These are phyloP conservation scores for Psilocybe sp. DNA, from an alignment of 768 basidiomycete species.

Conservation along the genomic window DNA sequence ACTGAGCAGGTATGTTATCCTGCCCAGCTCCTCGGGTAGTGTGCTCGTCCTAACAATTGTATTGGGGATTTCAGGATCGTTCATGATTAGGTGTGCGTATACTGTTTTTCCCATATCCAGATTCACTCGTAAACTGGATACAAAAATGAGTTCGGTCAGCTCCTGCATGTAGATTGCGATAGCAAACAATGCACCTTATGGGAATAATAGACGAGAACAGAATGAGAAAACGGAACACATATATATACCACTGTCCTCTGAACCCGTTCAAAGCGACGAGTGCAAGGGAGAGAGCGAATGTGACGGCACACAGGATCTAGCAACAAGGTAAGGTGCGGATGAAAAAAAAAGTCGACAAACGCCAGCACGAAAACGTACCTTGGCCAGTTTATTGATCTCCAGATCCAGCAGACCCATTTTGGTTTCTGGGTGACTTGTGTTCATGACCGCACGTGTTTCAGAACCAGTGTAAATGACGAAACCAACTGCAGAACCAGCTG, in stretches of 20 bases:
- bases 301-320: constrained; percentile 92
- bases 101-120: constrained; percentile 99
- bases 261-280: constrained; percentile 97
- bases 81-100: constrained; percentile 94
- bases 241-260: constrained; percentile 93
- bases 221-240: constrained; percentile 94
- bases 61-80: constrained; percentile 86
- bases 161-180: not conserved
- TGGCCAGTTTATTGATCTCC: constrained; percentile 94
- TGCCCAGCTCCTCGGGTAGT: constrained; percentile 91
- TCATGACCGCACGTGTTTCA: constrained; percentile 97
- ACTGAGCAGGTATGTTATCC: constrained; percentile 93
- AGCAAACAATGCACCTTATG: constrained; percentile 66
- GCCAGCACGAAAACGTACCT: constrained; percentile 58
- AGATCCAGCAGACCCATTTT: constrained; percentile 90
- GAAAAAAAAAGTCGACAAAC: not conserved
- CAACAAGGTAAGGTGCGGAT: not conserved
- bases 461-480: constrained; percentile 93
- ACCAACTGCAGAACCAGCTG: constrained; percentile 90
- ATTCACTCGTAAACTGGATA: constrained; percentile 88
- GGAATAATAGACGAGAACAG: constrained; percentile 99
- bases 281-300: constrained; percentile 86
- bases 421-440: constrained; percentile 94
- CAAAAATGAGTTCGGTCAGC: not conserved
- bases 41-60: constrained; percentile 98